These are phyloP conservation scores for Elsinoe australis DNA, from an alignment of 2,329 filamentous ascomycete species.

Conservation along the genomic window DNA sequence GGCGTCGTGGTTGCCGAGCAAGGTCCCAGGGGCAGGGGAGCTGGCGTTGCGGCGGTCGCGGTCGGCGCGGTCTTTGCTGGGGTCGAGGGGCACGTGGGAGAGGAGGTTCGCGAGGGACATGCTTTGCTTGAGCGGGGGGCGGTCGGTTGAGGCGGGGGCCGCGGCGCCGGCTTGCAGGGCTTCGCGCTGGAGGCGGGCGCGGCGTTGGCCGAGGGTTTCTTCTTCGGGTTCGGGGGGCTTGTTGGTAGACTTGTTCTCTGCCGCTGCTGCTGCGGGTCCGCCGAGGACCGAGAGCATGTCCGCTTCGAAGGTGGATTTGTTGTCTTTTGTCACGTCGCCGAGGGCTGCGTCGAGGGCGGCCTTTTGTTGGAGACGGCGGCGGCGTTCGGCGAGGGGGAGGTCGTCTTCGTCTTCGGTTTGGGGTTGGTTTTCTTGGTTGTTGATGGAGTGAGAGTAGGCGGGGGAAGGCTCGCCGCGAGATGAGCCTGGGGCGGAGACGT, in stretches of 20 bases:
- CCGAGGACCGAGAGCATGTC: constrained; percentile 62
- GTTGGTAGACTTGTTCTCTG: constrained; percentile 12
- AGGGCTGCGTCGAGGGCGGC: constrained; percentile 42
- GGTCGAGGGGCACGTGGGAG: constrained; percentile 44
- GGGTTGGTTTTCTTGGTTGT: constrained; percentile 32
- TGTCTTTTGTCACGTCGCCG: constrained; percentile 40
- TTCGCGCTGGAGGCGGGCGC: constrained; percentile 64
- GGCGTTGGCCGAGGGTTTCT: constrained; percentile 71
- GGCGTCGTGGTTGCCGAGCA: constrained; percentile 34
- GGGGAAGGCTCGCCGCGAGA: constrained; percentile 6
- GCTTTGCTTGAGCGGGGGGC: constrained; percentile 34
- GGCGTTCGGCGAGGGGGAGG: constrained; percentile 60
- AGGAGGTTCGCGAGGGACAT: constrained; percentile 57
- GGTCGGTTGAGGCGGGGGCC: constrained; percentile 30
- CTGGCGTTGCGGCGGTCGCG: constrained; percentile 31
- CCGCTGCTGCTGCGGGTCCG: constrained; percentile 25
- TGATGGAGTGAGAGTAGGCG: constrained; percentile 23
- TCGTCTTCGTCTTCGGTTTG: constrained; percentile 48
- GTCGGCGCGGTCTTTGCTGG: constrained; percentile 30
- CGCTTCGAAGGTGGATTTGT: constrained; percentile 50
- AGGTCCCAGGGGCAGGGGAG: constrained; percentile 33
- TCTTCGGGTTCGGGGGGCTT: constrained; percentile 47
- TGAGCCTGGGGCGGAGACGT: not conserved
- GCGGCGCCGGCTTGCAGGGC: constrained; percentile 42
- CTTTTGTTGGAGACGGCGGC: constrained; percentile 55